phyloP scores from a whole-genome alignment of 148 eudicot species.

The Fagopyrum tataricum region DNA sequence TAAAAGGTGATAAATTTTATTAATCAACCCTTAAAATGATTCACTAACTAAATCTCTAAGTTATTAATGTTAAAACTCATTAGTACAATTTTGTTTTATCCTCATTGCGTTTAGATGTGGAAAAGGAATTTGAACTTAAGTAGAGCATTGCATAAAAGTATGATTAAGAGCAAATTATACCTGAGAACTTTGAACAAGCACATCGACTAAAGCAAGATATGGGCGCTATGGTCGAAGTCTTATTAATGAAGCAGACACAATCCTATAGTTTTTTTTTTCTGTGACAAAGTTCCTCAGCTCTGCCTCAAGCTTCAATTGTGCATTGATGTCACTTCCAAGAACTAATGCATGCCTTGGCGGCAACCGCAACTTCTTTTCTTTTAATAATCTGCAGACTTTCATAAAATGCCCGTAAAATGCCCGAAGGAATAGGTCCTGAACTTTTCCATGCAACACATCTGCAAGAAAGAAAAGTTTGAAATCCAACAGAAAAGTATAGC shows the following conservation, averaged over 20 bases:
- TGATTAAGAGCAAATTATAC: slow-evolving; percentile 21
- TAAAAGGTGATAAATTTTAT: not conserved
- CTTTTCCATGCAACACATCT: slow-evolving; percentile 98
- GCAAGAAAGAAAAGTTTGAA: slow-evolving; percentile 14
- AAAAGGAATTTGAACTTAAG: too few species aligned
- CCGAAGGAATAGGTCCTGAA: slow-evolving; percentile 85
- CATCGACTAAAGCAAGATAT: slow-evolving; percentile 81
- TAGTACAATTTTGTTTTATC: not conserved
- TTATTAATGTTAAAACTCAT: not conserved
- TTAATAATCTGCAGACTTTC: slow-evolving; percentile 72
- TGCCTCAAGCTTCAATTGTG: slow-evolving; percentile 87
- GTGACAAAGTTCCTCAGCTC: slow-evolving; percentile 75
- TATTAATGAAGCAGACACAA: slow-evolving; percentile 85
- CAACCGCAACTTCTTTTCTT: slow-evolving; percentile 69
- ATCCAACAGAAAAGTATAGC: not conserved
- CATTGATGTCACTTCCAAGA: too few species aligned
- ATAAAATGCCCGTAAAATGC: too few species aligned
- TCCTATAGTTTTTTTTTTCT: slow-evolving; percentile 62
- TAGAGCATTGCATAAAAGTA: too few species aligned
- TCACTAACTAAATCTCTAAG: not conserved
- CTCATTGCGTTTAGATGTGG: not conserved
- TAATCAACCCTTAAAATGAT: not conserved
- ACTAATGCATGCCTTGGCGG: too few species aligned
- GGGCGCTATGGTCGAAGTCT: slow-evolving; percentile 86
- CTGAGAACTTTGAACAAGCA: slow-evolving; percentile 96